Base-by-base conservation (phyloP, 768 basidiomycete species). In the Trametes maxima region DNA sequence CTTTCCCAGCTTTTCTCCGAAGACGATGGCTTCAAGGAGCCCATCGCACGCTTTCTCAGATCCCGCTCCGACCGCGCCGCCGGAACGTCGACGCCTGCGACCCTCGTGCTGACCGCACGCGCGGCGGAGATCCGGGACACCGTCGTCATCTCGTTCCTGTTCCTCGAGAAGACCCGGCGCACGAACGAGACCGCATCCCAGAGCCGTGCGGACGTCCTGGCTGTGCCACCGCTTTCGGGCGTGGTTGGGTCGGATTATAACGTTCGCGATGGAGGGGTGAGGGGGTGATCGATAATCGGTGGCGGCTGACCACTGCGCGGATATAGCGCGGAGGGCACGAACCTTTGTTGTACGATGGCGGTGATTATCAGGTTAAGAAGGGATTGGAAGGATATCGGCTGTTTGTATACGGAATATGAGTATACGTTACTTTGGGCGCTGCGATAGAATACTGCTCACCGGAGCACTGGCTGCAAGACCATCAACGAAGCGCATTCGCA, bases 101-200 rank as follows among this genome's bases (percentile, higher is more conserved):
- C 63, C 14, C 69, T 81, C 35, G 36, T 67, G 12, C 55, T 80
- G 35, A 72, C 72, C 49, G 37, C 62, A 14, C 72, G 76, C 12
- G 79, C 72, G n/a, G 37, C 67, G 45, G 72, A 76, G 60, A 74
- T 79, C 25, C 71, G 69, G 50, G 77, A 80, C 48, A 59, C 75
- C 5, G 73, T 75, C 24, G 73, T 81, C 8, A 60, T 78, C 13
- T 78, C 78, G 3, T 79, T 80, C 66, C 65, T 78, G 25, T 71
- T 78, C 42, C 73, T 80, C 22, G 79, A 82, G 69, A 79, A 77
- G 61, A 68, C 62, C 14, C 69, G 77, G 24, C 67, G 79, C 36
- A 65, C 64, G 44, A 67, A 60, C 16, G 78, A 79, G 45, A 67
- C 48, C 7, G 68, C 75, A 19, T 66, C 65, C 49, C 60, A 63